Evolutionary conservation across 495 filamentous ascomycete genomes (phyloP).

Genomic region (Aspergillus heteromorphus): DNA sequence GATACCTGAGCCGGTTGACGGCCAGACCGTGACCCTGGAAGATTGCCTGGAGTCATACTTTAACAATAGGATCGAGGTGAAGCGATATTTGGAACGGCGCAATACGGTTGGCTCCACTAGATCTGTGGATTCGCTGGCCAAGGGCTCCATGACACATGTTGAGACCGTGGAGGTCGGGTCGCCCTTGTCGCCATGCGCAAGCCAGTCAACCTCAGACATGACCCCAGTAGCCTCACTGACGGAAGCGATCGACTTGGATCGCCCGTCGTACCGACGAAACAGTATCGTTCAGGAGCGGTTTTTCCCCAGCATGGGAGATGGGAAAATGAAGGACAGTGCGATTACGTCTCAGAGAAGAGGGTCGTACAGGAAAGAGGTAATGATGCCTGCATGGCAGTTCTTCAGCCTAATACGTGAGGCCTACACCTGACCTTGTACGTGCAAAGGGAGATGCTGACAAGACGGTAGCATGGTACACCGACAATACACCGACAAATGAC

Average conservation of each 20-base stretch:
- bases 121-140: constrained; percentile 47
- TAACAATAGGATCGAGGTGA: constrained; percentile 89
- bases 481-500: constrained; percentile 65
- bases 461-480: constrained; percentile 54
- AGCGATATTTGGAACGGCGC: constrained; percentile 64
- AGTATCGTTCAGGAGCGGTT: constrained; percentile 62
- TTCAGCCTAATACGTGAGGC: constrained; percentile 77
- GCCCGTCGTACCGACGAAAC: constrained; percentile 34
- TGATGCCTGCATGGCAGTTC: constrained; percentile 98
- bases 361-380: constrained; percentile 69
- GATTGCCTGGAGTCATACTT: constrained; percentile 91
- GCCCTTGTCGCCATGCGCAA: constrained; percentile 37
- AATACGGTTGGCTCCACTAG: constrained; percentile 50
- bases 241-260: constrained; percentile 21
- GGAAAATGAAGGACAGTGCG: constrained; percentile 25
- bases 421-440: not conserved
- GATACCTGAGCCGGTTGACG: constrained; percentile 55
- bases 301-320: constrained; percentile 39
- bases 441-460: constrained; percentile 31
- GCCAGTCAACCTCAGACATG: constrained; percentile 18
- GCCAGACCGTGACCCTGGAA: constrained; percentile 68
- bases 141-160: constrained; percentile 48
- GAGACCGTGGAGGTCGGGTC: constrained; percentile 54
- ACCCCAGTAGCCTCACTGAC: constrained; percentile 28
- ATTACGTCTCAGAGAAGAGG: constrained; percentile 30